Conservation (phyloP, 768 basidiomycete species). For the Tulasnella sp. region DNA sequence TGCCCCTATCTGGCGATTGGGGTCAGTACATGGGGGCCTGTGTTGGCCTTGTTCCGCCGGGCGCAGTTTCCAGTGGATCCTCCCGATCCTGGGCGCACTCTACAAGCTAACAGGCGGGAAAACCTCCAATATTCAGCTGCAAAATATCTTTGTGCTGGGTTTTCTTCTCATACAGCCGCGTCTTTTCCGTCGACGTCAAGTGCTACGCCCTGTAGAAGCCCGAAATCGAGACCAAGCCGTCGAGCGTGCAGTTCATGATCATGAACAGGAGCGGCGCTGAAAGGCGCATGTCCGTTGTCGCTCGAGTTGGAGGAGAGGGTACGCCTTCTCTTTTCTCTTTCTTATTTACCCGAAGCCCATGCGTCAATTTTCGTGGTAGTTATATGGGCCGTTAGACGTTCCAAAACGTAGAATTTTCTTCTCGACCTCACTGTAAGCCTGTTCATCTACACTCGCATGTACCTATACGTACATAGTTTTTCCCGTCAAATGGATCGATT, state of each 20-base stretch:
- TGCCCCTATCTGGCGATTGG: too few relatives aligned
- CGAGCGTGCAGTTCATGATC: slow-evolving; percentile 35
- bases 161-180: neutral
- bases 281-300: slow-evolving; percentile 26
- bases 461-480: slow-evolving; percentile 8
- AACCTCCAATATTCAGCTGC: too few relatives aligned
- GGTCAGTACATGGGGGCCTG: too few relatives aligned
- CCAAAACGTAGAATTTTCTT: neutral
- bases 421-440: slow-evolving; percentile 1
- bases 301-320: neutral
- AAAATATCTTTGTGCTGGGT: too few relatives aligned
- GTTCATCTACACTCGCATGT: neutral
- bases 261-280: slow-evolving; percentile 27
- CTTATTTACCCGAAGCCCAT: neutral
- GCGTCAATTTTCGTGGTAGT: neutral
- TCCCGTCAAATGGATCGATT: slow-evolving; percentile 4
- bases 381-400: neutral
- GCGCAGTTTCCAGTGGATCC: too few relatives aligned
- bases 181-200: slow-evolving; percentile 33
- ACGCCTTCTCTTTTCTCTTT: neutral
- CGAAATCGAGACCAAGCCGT: slow-evolving; percentile 28
- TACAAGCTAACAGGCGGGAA: too few relatives aligned
- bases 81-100: too few relatives aligned
- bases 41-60: too few relatives aligned
- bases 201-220: slow-evolving; percentile 26